Conservation (phyloP, 2,329 filamentous ascomycete genomes). For the Pseudonectria buxi region DNA sequence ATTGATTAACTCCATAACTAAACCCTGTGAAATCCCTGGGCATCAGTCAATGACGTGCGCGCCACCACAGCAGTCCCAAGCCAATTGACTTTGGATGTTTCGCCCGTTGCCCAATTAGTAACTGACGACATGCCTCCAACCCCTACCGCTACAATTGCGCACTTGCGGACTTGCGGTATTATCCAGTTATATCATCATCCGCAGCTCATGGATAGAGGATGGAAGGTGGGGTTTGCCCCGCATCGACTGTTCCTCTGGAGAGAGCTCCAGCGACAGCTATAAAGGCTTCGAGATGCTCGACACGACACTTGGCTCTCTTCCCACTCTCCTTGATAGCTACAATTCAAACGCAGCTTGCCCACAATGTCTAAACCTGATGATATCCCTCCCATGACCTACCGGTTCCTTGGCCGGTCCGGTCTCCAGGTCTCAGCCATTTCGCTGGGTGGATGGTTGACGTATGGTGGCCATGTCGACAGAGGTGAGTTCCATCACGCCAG, state of each 20-base stretch:
- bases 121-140: too few relatives aligned
- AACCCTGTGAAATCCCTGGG: too few relatives aligned
- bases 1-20: too few relatives aligned
- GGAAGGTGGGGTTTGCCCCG: conserved; percentile 2
- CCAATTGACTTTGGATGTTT: too few relatives aligned
- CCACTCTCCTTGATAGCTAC: neutral
- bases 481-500: conserved; percentile 34
- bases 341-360: conserved; percentile 4
- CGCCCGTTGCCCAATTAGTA: too few relatives aligned
- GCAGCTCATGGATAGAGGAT: too few relatives aligned
- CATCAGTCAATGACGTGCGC: too few relatives aligned
- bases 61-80: too few relatives aligned
- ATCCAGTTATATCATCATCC: too few relatives aligned
- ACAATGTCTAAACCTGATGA: conserved; percentile 36
- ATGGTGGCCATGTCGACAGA: conserved; percentile 65
- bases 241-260: neutral
- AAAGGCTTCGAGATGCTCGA: neutral
- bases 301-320: conserved; percentile 1
- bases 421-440: conserved; percentile 69
- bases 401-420: conserved; percentile 63
- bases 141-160: too few relatives aligned
- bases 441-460: conserved; percentile 67
- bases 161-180: too few relatives aligned
- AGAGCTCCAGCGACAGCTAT: neutral
- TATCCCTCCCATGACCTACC: conserved; percentile 58